phyloP scores from a whole-genome alignment of 23 red algal genomes.

The Chondrus crispus region DNA sequence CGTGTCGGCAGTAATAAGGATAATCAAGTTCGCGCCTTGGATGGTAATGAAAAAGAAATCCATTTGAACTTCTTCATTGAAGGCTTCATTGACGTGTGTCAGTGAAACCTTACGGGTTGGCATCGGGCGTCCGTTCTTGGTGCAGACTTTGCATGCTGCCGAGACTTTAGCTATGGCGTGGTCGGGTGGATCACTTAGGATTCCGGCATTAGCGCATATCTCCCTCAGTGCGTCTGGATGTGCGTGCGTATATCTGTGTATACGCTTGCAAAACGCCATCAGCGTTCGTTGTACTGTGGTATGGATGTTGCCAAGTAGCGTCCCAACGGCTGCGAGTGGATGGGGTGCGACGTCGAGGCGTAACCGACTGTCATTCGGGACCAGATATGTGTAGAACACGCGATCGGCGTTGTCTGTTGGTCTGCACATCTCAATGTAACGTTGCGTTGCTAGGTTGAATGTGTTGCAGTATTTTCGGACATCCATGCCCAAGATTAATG shows the following conservation, averaged over 20 bases:
- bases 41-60: conserved; percentile 14
- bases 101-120: background rate
- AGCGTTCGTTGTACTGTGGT: background rate
- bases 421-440: background rate
- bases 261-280: background rate
- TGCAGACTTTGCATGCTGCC: background rate
- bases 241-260: conserved; percentile 12
- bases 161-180: background rate
- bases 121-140: background rate
- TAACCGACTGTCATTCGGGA: background rate
- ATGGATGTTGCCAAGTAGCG: conserved; percentile 5
- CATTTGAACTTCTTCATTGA: conserved; percentile 12
- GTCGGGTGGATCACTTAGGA: background rate
- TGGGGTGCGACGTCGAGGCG: background rate
- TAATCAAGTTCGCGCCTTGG: background rate
- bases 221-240: background rate
- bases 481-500: conserved; percentile 24
- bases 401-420: background rate
- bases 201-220: background rate
- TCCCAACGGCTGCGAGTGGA: background rate
- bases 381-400: background rate
- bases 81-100: conserved; percentile 20
- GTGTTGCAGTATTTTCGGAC: background rate
- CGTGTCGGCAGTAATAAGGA: background rate
- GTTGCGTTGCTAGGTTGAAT: background rate